These are phyloP conservation scores for Paxillus involutus DNA, from an alignment of 768 basidiomycete genomes.

Conservation along the genomic window DNA sequence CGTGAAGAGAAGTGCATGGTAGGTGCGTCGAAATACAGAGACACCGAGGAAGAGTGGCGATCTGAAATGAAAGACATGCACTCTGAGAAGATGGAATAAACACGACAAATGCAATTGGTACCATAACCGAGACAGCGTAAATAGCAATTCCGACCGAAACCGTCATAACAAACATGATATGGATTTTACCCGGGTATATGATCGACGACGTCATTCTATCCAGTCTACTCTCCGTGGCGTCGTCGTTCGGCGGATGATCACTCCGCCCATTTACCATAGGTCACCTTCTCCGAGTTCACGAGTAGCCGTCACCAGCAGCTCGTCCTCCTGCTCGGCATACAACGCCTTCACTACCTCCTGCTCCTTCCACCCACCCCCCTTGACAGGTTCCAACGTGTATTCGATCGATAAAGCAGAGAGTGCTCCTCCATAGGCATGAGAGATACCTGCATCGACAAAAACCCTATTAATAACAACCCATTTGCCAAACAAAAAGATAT, in stretches of 20 bases:
- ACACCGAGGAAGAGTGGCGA: conserved; percentile 6
- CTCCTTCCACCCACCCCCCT: conserved; percentile 34
- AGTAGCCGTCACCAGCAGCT: conserved; percentile 22
- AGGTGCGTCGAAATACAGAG: conserved; percentile 47
- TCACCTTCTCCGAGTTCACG: conserved; percentile 26
- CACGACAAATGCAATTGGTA: not conserved
- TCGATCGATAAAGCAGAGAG: conserved; percentile 86
- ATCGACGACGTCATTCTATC: conserved; percentile 20
- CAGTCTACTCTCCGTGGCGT: not conserved
- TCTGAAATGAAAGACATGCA: conserved; percentile 9
- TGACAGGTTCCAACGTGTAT: conserved; percentile 73
- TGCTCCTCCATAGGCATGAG: conserved; percentile 92
- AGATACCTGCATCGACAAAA: conserved; percentile 60
- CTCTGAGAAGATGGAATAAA: not conserved
- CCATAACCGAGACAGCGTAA: conserved; percentile 14
- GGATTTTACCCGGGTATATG: not conserved
- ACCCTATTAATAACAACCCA: conserved; percentile 9
- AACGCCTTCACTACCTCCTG: conserved; percentile 36
- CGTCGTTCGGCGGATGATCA: conserved; percentile 1
- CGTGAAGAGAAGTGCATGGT: conserved; percentile 24
- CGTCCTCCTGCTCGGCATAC: conserved; percentile 33
- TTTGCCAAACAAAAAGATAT: not conserved
- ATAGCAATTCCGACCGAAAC: conserved; percentile 15
- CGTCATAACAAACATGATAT: not conserved
- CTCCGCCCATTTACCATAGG: conserved; percentile 10